Conservation (phyloP, 192 early-diverging fungal species). For the Coemansia sp. region DNA sequence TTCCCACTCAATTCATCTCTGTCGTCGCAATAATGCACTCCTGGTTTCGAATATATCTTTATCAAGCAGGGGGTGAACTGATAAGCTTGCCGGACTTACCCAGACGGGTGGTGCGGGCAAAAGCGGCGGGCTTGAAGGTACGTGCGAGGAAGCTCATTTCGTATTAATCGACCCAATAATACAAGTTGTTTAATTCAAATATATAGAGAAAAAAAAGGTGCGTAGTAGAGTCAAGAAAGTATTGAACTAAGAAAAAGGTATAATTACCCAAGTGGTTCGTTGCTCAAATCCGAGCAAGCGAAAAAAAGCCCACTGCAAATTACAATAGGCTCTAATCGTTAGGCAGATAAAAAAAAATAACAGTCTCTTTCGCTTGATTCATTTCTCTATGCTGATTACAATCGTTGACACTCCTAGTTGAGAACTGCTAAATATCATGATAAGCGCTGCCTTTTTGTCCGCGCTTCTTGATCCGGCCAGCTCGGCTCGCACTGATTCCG, state of each 20-base stretch:
- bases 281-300: not conserved
- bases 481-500: not conserved
- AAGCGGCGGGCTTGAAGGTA: conserved; percentile 35
- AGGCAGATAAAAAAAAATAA: too few relatives aligned
- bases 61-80: not conserved
- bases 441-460: too few relatives aligned
- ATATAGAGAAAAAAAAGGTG: conserved; percentile 1
- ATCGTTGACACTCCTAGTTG: too few relatives aligned
- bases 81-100: conserved; percentile 21
- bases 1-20: not conserved
- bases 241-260: conserved; percentile 3
- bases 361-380: too few relatives aligned
- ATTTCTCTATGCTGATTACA: too few relatives aligned
- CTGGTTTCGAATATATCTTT: not conserved
- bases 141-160: conserved; percentile 45
- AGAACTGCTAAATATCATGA: too few relatives aligned
- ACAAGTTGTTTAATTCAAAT: conserved; percentile 1
- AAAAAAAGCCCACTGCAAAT: not conserved
- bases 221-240: not conserved
- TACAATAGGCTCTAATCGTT: too few relatives aligned
- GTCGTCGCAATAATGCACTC: too few relatives aligned
- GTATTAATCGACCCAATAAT: not conserved
- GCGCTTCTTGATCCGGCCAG: not conserved
- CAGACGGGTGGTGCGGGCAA: conserved; percentile 28
- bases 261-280: not conserved